phyloP scores from a whole-genome alignment of 1,139 yeast species.

The Saccharomyces hybrid region DNA sequence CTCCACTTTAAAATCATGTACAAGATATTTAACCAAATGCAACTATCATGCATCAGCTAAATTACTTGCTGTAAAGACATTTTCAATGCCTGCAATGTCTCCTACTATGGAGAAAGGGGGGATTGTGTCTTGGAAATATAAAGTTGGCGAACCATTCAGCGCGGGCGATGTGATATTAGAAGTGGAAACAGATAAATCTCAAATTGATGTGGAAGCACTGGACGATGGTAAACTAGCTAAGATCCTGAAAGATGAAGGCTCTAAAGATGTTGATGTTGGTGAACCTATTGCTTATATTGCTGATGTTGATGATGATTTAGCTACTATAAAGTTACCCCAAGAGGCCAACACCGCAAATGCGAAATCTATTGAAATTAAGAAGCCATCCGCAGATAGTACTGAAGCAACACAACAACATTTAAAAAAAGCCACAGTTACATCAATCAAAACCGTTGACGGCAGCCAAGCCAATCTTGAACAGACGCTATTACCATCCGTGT shows the following conservation, averaged over 20 bases:
- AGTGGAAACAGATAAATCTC: constrained; percentile 91
- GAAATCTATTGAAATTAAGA: background rate
- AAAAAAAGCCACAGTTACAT: background rate
- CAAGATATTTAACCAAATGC: constrained; percentile 8
- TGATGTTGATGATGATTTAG: constrained; percentile 78
- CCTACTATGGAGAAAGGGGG: constrained; percentile 99
- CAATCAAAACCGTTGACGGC: constrained; percentile 6
- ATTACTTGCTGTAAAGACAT: constrained; percentile 43
- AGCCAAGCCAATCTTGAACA: constrained; percentile 52
- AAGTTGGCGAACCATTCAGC: constrained; percentile 67
- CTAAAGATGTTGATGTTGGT: constrained; percentile 78
- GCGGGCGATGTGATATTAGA: constrained; percentile 87
- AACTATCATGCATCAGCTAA: constrained; percentile 19
- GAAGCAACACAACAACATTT: constrained; percentile 1
- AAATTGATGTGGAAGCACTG: constrained; percentile 86
- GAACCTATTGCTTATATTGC: constrained; percentile 81
- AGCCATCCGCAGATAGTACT: constrained; percentile 12
- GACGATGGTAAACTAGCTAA: constrained; percentile 88
- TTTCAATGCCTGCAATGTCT: constrained; percentile 97
- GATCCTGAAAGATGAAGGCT: constrained; percentile 64
- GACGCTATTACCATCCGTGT: constrained; percentile 75
- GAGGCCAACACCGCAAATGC: constrained; percentile 23
- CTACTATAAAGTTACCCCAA: constrained; percentile 54
- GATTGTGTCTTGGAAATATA: constrained; percentile 86
- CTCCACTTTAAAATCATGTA: constrained; percentile 5